These are phyloP conservation scores for Didymella lethalis DNA, from an alignment of 2,329 filamentous ascomycete species.

Conservation along the genomic window DNA sequence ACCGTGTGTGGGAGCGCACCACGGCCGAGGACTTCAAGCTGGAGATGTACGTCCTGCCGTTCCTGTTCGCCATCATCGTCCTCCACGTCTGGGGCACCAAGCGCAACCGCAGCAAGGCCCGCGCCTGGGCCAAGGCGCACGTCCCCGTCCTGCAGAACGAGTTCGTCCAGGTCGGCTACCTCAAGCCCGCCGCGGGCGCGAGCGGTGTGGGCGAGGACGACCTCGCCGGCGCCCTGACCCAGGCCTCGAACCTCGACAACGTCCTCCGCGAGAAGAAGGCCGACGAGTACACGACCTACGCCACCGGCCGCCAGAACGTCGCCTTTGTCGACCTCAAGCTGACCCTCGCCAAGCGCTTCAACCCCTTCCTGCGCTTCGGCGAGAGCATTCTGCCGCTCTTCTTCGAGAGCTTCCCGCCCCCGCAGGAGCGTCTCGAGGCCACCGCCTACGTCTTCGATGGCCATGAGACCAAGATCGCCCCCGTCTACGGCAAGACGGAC, in stretches of 20 bases:
- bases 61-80: constrained; percentile 76
- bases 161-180: constrained; percentile 86
- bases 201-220: constrained; percentile 54
- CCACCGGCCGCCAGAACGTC: constrained; percentile 89
- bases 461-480: constrained; percentile 81
- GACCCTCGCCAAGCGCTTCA: constrained; percentile 84
- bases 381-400: constrained; percentile 78
- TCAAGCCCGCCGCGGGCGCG: constrained; percentile 56
- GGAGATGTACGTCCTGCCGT: constrained; percentile 81
- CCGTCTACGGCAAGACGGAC: constrained; percentile 66
- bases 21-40: constrained; percentile 83
- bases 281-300: constrained; percentile 86
- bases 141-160: constrained; percentile 76
- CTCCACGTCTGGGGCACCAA: constrained; percentile 83
- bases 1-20: constrained; percentile 92
- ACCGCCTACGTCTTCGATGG: constrained; percentile 90
- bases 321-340: constrained; percentile 89
- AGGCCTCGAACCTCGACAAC: constrained; percentile 61
- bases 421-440: constrained; percentile 77
- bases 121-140: constrained; percentile 80
- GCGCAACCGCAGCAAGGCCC: constrained; percentile 81
- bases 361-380: constrained; percentile 72
- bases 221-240: constrained; percentile 48
- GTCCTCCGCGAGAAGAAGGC: constrained; percentile 86
- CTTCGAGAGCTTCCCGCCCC: constrained; percentile 75